Conservation (phyloP, 208 protist genomes). For the Histomonas meleagridis region DNA sequence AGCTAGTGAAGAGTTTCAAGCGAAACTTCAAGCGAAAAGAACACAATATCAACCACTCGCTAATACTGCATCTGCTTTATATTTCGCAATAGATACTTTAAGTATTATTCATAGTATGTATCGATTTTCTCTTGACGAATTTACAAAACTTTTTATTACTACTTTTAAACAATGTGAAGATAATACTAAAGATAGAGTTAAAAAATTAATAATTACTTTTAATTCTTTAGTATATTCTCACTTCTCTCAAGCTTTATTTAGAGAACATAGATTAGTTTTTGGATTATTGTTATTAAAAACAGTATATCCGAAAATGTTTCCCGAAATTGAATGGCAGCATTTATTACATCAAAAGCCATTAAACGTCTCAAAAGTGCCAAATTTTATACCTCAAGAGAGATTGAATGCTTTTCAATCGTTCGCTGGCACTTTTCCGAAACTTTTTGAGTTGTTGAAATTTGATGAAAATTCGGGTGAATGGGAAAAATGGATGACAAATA, state of each 20-base stretch:
- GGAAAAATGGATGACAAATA: neutral
- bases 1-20: slow-evolving; percentile 67
- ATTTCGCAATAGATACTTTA: slow-evolving; percentile 74
- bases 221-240: neutral
- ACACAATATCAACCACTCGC: slow-evolving; percentile 80
- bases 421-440: neutral
- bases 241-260: neutral
- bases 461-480: neutral
- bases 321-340: neutral
- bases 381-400: neutral
- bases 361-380: neutral
- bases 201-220: neutral
- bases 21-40: slow-evolving; percentile 72
- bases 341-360: neutral
- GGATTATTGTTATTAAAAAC: neutral
- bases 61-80: slow-evolving; percentile 67
- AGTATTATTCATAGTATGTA: slow-evolving; percentile 84
- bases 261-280: slow-evolving; percentile 17
- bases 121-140: slow-evolving; percentile 76
- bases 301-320: slow-evolving; percentile 10
- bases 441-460: neutral
- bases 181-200: neutral
- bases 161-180: neutral
- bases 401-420: neutral
- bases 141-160: slow-evolving; percentile 61